Evolutionary conservation across 139 green algal genomes (phyloP).

Genomic region (Coelastrella sp.): DNA sequence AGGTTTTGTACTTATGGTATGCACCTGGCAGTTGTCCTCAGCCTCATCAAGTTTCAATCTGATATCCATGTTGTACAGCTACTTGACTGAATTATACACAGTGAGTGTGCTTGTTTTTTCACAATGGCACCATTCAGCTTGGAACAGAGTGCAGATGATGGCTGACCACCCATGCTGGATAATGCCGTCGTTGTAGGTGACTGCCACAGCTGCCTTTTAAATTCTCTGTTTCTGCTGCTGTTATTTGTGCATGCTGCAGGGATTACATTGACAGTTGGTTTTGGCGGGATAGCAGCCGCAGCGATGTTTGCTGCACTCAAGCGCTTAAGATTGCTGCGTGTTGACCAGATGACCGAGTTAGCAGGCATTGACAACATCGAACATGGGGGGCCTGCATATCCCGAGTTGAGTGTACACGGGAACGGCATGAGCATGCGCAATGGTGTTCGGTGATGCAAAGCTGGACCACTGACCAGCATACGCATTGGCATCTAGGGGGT

Average conservation of each 20-base stretch:
- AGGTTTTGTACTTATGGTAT: background rate
- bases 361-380: conserved; percentile 70
- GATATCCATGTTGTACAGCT: no score
- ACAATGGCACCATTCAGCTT: no score
- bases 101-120: no score
- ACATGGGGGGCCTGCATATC: conserved; percentile 62
- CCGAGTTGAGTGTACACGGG: conserved; percentile 5
- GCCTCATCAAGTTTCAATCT: no score
- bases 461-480: background rate
- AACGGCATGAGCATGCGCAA: background rate
- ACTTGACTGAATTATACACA: no score
- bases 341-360: conserved; percentile 64
- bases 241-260: background rate
- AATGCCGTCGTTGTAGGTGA: no score
- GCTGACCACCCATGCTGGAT: no score
- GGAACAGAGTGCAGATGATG: no score
- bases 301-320: conserved; percentile 43
- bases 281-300: conserved; percentile 17
- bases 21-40: background rate
- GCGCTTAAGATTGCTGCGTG: conserved; percentile 43
- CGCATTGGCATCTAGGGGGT: no score
- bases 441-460: background rate
- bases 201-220: background rate
- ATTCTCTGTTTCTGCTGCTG: background rate
- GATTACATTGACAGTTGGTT: conserved; percentile 1